Base-by-base conservation (phyloP, 768 basidiomycete species). In the Agrocybe pediades region DNA sequence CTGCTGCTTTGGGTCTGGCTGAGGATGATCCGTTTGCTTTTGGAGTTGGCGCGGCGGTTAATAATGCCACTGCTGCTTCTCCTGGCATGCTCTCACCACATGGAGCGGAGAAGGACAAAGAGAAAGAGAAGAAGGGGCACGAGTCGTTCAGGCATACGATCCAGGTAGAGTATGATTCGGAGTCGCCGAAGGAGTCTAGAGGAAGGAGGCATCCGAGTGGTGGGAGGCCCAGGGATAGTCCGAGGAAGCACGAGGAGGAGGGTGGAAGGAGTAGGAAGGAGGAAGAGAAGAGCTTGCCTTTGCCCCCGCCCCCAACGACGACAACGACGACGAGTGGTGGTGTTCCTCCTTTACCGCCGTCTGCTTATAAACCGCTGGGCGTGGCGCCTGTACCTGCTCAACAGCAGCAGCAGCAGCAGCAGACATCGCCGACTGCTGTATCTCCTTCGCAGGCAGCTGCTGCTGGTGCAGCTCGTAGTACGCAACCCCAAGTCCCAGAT, bases 151-250 rank as follows among this genome's bases (percentile, higher is more conserved):
- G 94, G 45, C 95, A 98, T 70, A 98, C 97, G 9, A 92, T 98
- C 43, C 97, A 98, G 69, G 89, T 98, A 54, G 97, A 99, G 71
- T 98, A 98, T 62, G 90, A 88, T 53, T n/a, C 33, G 33, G 33
- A 3, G 33, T 86, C 87, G 51, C 80, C 80, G 54, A 56, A 62
- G 62, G 68, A 63, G 47, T 49, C 66, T 23, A 68, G 68, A 59
- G 68, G 58, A 58, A 72, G 67, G 69, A 72, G 40, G 70, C n/a
- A n/a, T n/a, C n/a, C n/a, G n/a, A 74, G 43, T 61, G 60, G 53
- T 33, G 62, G 60, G 21, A 66, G 65, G 41, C 65, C 67, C 49
- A 57, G 54, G 9, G 62, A 56, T 39, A 15, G 51, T 1, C 57
- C 54, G 26, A 42, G 44, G 59, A 57, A 71, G 66, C 69, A 73